Evolutionary conservation across 2,329 filamentous ascomycete species (phyloP).

Genomic region (Ophiostoma quercus): DNA sequence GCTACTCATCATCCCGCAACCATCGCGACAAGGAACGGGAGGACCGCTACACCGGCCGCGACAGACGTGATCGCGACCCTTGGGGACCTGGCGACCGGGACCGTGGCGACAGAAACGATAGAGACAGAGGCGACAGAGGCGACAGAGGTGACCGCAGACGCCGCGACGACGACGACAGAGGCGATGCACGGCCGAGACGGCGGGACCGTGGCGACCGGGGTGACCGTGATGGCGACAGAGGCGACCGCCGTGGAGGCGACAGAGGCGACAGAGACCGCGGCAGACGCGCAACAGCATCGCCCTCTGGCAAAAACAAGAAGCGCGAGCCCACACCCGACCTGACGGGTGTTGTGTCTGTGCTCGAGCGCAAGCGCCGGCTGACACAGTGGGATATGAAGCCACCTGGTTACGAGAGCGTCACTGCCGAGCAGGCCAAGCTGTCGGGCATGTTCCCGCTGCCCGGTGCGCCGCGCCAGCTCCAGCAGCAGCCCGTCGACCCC

Average conservation of each 20-base stretch:
- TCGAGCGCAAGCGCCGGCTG: conserved; percentile 82
- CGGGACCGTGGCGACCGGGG: conserved; percentile 51
- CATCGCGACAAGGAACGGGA: conserved; percentile 92
- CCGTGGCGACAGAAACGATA: conserved; percentile 35
- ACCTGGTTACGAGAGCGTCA: conserved; percentile 95
- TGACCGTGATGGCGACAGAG: conserved; percentile 53
- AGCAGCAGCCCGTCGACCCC: conserved; percentile 94
- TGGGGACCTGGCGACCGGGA: conserved; percentile 44
- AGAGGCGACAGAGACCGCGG: conserved; percentile 51
- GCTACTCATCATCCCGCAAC: conserved; percentile 87
- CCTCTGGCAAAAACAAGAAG: conserved; percentile 66
- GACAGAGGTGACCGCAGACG: conserved; percentile 45
- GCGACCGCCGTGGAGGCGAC: conserved; percentile 40
- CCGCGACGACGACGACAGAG: conserved; percentile 40
- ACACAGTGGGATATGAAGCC: conserved; percentile 99
- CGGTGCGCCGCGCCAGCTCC: conserved; percentile 69
- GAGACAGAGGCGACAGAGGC: conserved; percentile 21
- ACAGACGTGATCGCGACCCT: conserved; percentile 51
- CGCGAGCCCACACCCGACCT: conserved; percentile 94
- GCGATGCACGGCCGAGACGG: conserved; percentile 44
- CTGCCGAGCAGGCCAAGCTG: conserved; percentile 95
- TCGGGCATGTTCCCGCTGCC: conserved; percentile 99
- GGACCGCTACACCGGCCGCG: conserved; percentile 75
- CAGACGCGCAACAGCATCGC: conserved; percentile 65
- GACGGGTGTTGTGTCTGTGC: conserved; percentile 74